These are phyloP conservation scores for Diaporthe australafricana DNA, from an alignment of 2,329 filamentous ascomycete genomes.

Conservation along the genomic window DNA sequence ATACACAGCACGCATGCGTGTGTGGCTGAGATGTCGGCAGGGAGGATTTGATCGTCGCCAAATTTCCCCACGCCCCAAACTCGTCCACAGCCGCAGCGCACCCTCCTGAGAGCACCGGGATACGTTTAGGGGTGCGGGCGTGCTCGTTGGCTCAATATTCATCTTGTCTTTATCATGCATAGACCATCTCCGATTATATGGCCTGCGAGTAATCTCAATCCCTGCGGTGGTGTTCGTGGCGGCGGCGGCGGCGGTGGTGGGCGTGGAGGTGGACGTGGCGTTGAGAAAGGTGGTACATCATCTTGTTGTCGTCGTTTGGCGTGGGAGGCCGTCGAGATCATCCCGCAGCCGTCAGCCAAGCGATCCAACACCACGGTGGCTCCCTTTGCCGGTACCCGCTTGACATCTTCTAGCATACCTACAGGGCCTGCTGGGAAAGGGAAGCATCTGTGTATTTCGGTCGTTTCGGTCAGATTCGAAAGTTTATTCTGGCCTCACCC, in stretches of 20 bases:
- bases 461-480: conserved; percentile 22
- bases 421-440: neutral
- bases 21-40: neutral
- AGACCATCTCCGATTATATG: conserved; percentile 34
- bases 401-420: neutral
- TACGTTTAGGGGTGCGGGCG: neutral
- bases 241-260: neutral
- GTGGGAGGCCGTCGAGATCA: conserved; percentile 33
- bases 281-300: neutral
- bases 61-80: conserved; percentile 28
- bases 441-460: conserved; percentile 19
- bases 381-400: conserved; percentile 4
- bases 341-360: conserved; percentile 6
- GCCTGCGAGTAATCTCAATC: conserved; percentile 31
- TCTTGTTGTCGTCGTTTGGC: neutral
- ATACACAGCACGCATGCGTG: neutral
- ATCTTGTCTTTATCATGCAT: conserved; percentile 34
- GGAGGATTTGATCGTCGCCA: neutral
- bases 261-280: neutral
- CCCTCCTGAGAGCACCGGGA: neutral
- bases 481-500: conserved; percentile 12
- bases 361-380: neutral
- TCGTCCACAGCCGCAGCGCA: conserved; percentile 22
- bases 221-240: neutral
- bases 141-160: conserved; percentile 11